Evolutionary conservation across 1,139 yeast species (phyloP), one percentile per base, ranked within the genome.

Genomic region (Candida sp.): DNA sequence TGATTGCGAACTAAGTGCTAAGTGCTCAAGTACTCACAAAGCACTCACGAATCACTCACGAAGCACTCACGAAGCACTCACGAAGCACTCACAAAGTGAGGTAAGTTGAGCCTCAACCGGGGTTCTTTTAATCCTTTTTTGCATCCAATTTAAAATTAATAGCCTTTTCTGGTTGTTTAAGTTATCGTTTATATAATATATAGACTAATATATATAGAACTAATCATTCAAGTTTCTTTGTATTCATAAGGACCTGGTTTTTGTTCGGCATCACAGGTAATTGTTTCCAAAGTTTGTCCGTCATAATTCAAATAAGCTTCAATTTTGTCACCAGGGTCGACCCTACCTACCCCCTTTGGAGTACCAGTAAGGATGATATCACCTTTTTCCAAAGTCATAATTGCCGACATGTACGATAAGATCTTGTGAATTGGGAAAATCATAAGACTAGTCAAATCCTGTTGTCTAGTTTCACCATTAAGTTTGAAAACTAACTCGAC

Each of bases 291-390:
- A 12, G 73, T 70, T 45, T 77, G 57, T 8, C 82, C 93, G 35
- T 76, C 77, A 35, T 75, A 77, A 32, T 63, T 66, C 50, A 87
- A 64, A 49, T 77, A 75, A 8, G 95, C 96, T 43, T 74, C 73
- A 34, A 93, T 72, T 38, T 63, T 63, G 61, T 93, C 98, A 5
- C 97, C 98, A 1, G 95, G 85, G 7, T 62, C 66, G 39, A 91
- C 69, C 33, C 76, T 71, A 8, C 98, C 97, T 8, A 93, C 99
- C n/a, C 99, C 99, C 64, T 91, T 89, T 38, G 99, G 99, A 1
- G 99, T 93, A 11, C 99, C 99, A 0, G 98, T 93, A 47, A 91
- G 73, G 46, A 93, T 84, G 53, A 93, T 76, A 60, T 93, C 98
- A 22, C 97, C 97, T 47, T 89, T 84, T 55, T 90, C 82, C 46